Evolutionary conservation across 2,329 filamentous ascomycete genomes (phyloP).

Genomic region (Aureobasidium sp.): DNA sequence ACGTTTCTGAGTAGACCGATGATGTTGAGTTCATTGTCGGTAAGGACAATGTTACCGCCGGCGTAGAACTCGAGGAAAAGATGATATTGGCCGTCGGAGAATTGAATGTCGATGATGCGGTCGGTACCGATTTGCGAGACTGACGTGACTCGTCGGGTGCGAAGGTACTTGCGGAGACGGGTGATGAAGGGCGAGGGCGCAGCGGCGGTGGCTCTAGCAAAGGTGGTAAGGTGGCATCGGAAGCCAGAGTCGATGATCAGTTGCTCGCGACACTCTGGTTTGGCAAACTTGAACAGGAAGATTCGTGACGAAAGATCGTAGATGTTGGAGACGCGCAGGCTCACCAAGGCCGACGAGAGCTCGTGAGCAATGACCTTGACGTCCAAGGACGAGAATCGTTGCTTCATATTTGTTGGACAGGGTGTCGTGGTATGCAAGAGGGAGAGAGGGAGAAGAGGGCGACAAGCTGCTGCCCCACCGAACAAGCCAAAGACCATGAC

Average conservation of each 20-base stretch:
- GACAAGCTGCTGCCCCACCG: background rate
- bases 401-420: constrained; percentile 52
- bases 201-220: constrained; percentile 76
- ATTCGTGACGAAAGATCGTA: constrained; percentile 96
- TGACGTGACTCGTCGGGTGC: constrained; percentile 73
- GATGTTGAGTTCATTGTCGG: constrained; percentile 75
- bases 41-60: constrained; percentile 87
- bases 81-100: constrained; percentile 82
- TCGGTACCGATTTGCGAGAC: constrained; percentile 87
- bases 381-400: constrained; percentile 70
- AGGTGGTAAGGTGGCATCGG: constrained; percentile 87
- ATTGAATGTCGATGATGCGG: constrained; percentile 82
- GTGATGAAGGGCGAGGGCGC: constrained; percentile 80
- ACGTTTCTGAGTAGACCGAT: constrained; percentile 74
- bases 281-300: constrained; percentile 89
- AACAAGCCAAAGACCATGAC: constrained; percentile 3
- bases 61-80: constrained; percentile 95
- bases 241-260: constrained; percentile 92
- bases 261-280: constrained; percentile 81
- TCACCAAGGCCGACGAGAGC: constrained; percentile 66
- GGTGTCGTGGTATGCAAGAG: background rate
- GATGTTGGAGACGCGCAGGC: constrained; percentile 80
- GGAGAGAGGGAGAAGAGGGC: background rate
- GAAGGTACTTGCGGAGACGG: constrained; percentile 77
- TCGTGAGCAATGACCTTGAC: constrained; percentile 92